phyloP scores from a whole-genome alignment of 805 yeast genomes.

The Jamesozyma gamospora region DNA sequence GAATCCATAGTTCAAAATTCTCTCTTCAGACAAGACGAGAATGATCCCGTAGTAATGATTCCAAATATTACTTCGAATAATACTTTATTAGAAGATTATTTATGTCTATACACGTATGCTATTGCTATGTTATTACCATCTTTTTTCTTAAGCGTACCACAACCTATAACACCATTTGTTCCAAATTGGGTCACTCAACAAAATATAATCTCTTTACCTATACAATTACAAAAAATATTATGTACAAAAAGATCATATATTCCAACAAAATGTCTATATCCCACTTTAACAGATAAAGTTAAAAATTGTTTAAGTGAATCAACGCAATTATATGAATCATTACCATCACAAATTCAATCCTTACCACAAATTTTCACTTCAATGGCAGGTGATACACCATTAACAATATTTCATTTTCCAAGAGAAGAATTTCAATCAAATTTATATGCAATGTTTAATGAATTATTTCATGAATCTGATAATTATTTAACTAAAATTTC shows the following conservation, averaged over 20 bases:
- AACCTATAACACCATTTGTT: too few relatives aligned
- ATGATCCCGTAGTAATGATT: slow-evolving; percentile 19
- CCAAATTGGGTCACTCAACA: slow-evolving; percentile 12
- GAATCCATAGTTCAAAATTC: slow-evolving; percentile 2
- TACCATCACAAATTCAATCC: slow-evolving; percentile 23
- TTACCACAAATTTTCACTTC: slow-evolving; percentile 20
- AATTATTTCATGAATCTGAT: slow-evolving; percentile 12
- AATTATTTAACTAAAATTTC: slow-evolving; percentile 22
- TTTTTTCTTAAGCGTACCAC: slow-evolving; percentile 5
- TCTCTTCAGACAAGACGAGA: slow-evolving; percentile 4
- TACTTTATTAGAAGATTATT: slow-evolving; percentile 22
- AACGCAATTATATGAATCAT: slow-evolving; percentile 23
- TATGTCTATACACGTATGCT: slow-evolving; percentile 20
- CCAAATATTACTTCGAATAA: slow-evolving; percentile 16
- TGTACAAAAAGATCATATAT: slow-evolving; percentile 19
- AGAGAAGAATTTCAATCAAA: slow-evolving; percentile 28
- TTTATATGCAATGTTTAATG: slow-evolving; percentile 28
- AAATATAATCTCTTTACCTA: slow-evolving; percentile 8
- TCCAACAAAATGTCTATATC: slow-evolving; percentile 14
- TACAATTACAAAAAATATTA: slow-evolving; percentile 24
- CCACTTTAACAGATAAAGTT: slow-evolving; percentile 15
- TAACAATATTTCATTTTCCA: slow-evolving; percentile 25
- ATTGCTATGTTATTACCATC: slow-evolving; percentile 20
- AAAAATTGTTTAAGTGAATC: slow-evolving; percentile 12
- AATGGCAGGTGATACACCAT: slow-evolving; percentile 21